Conservation (phyloP, 2,329 filamentous ascomycete species). For the Trichophyton verrucosum region DNA sequence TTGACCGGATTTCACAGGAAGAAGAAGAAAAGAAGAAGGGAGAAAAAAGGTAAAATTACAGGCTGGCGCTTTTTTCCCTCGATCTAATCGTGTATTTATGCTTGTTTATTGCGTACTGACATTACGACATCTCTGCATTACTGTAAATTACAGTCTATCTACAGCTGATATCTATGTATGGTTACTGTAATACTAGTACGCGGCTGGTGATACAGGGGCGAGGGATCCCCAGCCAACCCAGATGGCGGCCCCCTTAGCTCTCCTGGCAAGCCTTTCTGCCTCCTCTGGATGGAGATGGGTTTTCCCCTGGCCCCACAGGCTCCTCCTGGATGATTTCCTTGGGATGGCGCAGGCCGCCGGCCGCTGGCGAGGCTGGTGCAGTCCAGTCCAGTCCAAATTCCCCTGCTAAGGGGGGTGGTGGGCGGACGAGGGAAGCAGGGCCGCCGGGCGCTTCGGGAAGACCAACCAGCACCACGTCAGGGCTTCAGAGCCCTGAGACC, state of each 20-base stretch:
- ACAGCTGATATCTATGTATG: not conserved
- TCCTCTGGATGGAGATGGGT: not conserved
- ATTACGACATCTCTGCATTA: not conserved
- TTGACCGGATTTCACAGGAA: not conserved
- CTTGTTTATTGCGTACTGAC: not conserved
- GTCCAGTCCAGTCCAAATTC: not conserved
- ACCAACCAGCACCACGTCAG: too few species aligned
- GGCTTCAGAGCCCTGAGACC: too few species aligned
- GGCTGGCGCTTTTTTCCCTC: not conserved
- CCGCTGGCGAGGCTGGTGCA: not conserved
- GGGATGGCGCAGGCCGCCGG: not conserved
- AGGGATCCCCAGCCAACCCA: not conserved
- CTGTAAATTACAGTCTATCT: not conserved
- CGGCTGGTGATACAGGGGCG: not conserved
- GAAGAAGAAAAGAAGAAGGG: not conserved
- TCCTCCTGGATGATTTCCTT: not conserved
- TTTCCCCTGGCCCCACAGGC: not conserved
- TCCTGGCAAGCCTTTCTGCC: not conserved
- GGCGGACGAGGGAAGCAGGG: not conserved
- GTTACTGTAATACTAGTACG: not conserved
- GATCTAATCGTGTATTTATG: not conserved
- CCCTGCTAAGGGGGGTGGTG: not conserved
- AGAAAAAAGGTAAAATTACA: not conserved
- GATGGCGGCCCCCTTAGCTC: not conserved
- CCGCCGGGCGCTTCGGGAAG: not conserved